Evolutionary conservation across 1,284 basidiomycete species (phyloP).

Genomic region (Fomitopsis schrenkii): DNA sequence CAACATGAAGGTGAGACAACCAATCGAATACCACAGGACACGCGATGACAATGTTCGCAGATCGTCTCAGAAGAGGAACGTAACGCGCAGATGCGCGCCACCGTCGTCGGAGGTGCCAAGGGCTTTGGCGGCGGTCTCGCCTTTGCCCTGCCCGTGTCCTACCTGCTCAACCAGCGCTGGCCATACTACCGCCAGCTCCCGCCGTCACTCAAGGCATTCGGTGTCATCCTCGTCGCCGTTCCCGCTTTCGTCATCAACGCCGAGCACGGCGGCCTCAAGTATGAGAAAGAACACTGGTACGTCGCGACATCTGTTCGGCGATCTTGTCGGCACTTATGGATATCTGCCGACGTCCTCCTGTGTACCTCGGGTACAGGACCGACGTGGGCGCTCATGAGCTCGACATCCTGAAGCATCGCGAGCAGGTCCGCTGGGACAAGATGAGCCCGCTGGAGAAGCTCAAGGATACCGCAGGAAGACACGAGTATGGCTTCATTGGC

Average conservation of each 20-base stretch:
- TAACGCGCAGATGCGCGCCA: slow-evolving; percentile 48
- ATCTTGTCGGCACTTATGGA: not conserved
- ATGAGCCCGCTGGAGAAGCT: slow-evolving; percentile 59
- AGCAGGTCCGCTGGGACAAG: slow-evolving; percentile 54
- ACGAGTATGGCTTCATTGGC: slow-evolving; percentile 79
- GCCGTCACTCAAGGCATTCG: slow-evolving; percentile 71
- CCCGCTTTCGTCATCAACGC: slow-evolving; percentile 73
- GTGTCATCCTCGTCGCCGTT: slow-evolving; percentile 62
- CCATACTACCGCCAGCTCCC: slow-evolving; percentile 69
- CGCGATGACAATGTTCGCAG: slow-evolving; percentile 22
- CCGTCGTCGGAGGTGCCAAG: slow-evolving; percentile 60
- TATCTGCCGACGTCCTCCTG: not conserved
- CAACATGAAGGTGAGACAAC: not conserved
- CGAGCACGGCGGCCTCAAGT: slow-evolving; percentile 75
- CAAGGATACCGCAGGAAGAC: slow-evolving; percentile 69
- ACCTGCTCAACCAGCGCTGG: slow-evolving; percentile 52
- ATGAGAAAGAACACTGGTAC: slow-evolving; percentile 68
- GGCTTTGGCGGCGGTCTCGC: slow-evolving; percentile 52
- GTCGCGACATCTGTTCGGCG: slow-evolving; percentile 17
- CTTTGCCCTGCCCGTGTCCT: slow-evolving; percentile 53
- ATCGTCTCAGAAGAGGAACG: slow-evolving; percentile 41
- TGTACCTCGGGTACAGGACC: slow-evolving; percentile 38
- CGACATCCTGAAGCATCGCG: slow-evolving; percentile 45
- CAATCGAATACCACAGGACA: not conserved
- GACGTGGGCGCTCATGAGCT: slow-evolving; percentile 57